Evolutionary conservation across 306 rosid species (phyloP).

Genomic region (Lotus japonicus): DNA sequence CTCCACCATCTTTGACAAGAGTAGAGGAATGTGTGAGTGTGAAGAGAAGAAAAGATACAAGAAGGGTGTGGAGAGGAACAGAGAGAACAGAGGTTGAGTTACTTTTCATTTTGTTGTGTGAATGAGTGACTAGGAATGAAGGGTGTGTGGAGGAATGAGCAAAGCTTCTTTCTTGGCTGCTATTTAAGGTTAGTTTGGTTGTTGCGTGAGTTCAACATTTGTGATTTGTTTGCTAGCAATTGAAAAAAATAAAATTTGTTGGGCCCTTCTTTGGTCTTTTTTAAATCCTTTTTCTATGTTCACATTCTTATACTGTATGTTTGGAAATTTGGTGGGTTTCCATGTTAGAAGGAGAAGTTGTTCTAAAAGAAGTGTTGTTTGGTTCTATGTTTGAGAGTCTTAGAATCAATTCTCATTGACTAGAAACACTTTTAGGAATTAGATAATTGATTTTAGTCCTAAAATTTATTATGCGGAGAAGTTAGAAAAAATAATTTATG

Average conservation of each 20-base stretch:
- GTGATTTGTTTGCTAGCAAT: background rate
- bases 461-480: too few relatives aligned
- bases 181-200: slow-evolving; percentile 34
- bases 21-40: slow-evolving; percentile 27
- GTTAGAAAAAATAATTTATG: too few relatives aligned
- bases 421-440: too few relatives aligned
- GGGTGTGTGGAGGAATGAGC: background rate
- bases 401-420: too few relatives aligned
- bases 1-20: background rate
- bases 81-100: background rate
- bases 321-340: too few relatives aligned
- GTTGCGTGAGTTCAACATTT: slow-evolving; percentile 17
- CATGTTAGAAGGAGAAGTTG: too few relatives aligned
- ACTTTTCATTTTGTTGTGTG: slow-evolving; percentile 23
- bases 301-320: background rate
- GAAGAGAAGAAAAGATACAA: slow-evolving; percentile 11
- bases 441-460: too few relatives aligned
- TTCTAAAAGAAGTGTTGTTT: too few relatives aligned
- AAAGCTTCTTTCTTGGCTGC: slow-evolving; percentile 14
- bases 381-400: too few relatives aligned
- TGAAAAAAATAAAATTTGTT: background rate
- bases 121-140: background rate
- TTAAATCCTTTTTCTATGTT: background rate
- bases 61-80: slow-evolving; percentile 13
- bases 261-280: background rate